Percentiles rank a stretch among this genome's conserved stretches.
Evolutionary conservation across 2,329 filamentous ascomycete genomes (phyloP).

Genomic region (Verticillium zaregamsianum): DNA sequence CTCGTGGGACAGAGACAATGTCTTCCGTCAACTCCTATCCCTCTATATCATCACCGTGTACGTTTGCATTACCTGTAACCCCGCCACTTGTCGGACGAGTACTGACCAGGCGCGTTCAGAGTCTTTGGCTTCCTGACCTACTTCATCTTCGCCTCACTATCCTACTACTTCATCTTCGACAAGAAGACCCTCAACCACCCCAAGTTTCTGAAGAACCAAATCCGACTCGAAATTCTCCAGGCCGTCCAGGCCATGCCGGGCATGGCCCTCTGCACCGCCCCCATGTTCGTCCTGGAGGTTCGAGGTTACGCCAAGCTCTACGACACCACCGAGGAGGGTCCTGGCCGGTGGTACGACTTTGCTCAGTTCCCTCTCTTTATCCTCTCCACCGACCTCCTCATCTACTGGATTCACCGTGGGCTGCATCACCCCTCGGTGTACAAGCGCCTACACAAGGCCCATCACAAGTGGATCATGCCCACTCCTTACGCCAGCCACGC

Average conservation of each 20-base stretch:
- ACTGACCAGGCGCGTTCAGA: constrained; percentile 43
- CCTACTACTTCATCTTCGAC: constrained; percentile 87
- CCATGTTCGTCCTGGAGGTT: constrained; percentile 79
- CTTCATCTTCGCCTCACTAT: constrained; percentile 77
- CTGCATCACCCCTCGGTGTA: constrained; percentile 79
- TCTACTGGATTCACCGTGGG: constrained; percentile 88
- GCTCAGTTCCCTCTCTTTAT: constrained; percentile 87
- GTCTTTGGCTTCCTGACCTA: constrained; percentile 81
- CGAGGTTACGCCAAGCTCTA: constrained; percentile 85
- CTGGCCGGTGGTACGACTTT: constrained; percentile 72
- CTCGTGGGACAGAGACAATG: constrained; percentile 71
- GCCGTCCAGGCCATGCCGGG: constrained; percentile 71
- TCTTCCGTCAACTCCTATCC: constrained; percentile 67
- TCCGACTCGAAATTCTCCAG: constrained; percentile 79
- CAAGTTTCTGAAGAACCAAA: constrained; percentile 92
- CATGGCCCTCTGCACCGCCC: constrained; percentile 78
- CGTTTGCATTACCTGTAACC: constrained; percentile 18
- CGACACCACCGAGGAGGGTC: constrained; percentile 70
- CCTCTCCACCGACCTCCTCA: constrained; percentile 81
- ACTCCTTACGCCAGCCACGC: constrained; percentile 89
- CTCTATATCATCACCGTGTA: constrained; percentile 87
- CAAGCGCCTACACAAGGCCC: constrained; percentile 89
- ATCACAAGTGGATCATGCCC: constrained; percentile 99
- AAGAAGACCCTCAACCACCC: constrained; percentile 85
- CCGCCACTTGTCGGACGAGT: not conserved